A percentile compares a stretch with the other conserved stretches of the same genome.
phyloP scores from a whole-genome alignment of 192 early-diverging fungal genomes.

The Chytriomyces sp. region DNA sequence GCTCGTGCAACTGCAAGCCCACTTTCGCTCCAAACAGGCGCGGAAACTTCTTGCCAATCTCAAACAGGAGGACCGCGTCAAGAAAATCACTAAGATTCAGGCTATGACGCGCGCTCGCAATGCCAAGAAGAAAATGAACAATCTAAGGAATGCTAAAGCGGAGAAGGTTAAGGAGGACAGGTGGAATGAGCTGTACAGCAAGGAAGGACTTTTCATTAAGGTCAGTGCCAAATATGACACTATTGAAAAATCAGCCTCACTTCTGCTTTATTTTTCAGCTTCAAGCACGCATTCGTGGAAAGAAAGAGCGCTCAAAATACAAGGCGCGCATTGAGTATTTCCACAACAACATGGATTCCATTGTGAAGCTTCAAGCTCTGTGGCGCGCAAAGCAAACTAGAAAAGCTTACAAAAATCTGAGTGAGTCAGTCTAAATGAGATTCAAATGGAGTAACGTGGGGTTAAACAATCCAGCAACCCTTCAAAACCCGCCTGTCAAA shows the following conservation, averaged over 20 bases:
- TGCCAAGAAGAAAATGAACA: neutral
- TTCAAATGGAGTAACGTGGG: too few species aligned
- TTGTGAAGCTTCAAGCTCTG: conserved; percentile 77
- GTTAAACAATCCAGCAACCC: neutral
- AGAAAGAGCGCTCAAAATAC: conserved; percentile 63
- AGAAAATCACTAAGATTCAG: conserved; percentile 40
- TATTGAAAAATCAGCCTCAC: conserved; percentile 28
- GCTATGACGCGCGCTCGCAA: conserved; percentile 14
- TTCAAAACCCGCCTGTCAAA: conserved; percentile 76
- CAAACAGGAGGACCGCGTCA: conserved; percentile 36
- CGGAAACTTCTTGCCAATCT: conserved; percentile 35
- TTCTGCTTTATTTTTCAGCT: conserved; percentile 34
- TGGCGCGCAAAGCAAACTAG: conserved; percentile 50
- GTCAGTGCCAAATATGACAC: conserved; percentile 40
- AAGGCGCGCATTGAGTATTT: conserved; percentile 60
- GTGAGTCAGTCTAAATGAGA: too few species aligned
- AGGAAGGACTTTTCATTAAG: conserved; percentile 47
- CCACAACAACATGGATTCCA: conserved; percentile 65
- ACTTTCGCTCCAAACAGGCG: conserved; percentile 8
- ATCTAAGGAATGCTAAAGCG: neutral
- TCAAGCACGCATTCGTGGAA: conserved; percentile 70
- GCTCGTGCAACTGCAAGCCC: conserved; percentile 18
- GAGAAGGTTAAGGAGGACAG: conserved; percentile 11
- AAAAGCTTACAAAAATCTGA: conserved; percentile 46
- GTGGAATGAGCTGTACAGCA: conserved; percentile 37